A percentile compares a stretch with the other conserved stretches of the same genome.
phyloP scores from a whole-genome alignment of 805 yeast genomes.

The Saccharomyces cerevisiae region DNA sequence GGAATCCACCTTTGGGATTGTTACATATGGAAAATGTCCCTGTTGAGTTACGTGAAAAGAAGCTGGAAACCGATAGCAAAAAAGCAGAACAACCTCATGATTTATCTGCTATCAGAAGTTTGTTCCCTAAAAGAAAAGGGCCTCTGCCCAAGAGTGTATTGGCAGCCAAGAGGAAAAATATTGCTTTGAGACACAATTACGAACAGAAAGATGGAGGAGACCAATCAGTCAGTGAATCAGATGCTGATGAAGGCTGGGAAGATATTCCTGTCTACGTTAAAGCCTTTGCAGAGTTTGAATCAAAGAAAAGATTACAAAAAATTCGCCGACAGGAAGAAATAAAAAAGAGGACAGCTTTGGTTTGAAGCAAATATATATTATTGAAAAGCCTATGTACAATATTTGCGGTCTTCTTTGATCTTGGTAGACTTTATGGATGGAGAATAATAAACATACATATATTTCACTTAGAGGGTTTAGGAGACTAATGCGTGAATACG shows the following conservation, averaged over 20 bases:
- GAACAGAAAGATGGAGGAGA: slow-evolving; percentile 5
- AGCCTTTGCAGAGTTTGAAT: slow-evolving; percentile 80
- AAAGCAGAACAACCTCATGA: slow-evolving; percentile 14
- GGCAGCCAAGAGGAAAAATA: slow-evolving; percentile 20
- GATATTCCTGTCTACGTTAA: slow-evolving; percentile 67
- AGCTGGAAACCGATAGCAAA: slow-evolving; percentile 2
- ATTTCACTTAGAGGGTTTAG: background rate
- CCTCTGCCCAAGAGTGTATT: slow-evolving; percentile 31
- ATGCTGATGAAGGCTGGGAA: slow-evolving; percentile 37
- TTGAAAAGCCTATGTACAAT: background rate
- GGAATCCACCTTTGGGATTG: slow-evolving; percentile 46
- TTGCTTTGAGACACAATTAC: slow-evolving; percentile 7
- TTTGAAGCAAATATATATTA: background rate
- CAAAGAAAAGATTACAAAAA: slow-evolving; percentile 41
- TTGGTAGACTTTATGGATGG: background rate
- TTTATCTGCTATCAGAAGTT: slow-evolving; percentile 5
- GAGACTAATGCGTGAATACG: background rate
- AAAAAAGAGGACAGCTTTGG: slow-evolving; percentile 1
- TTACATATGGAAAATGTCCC: slow-evolving; percentile 40
- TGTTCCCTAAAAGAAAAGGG: slow-evolving; percentile 29
- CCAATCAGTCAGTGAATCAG: slow-evolving; percentile 9
- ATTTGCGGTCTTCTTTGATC: background rate
- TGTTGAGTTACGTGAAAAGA: slow-evolving; percentile 3
- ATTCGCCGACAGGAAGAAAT: slow-evolving; percentile 10
- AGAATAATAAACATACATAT: background rate